These are phyloP conservation scores for Aspergillus chevalieri DNA, from an alignment of 2,329 filamentous ascomycete genomes.

Conservation along the genomic window DNA sequence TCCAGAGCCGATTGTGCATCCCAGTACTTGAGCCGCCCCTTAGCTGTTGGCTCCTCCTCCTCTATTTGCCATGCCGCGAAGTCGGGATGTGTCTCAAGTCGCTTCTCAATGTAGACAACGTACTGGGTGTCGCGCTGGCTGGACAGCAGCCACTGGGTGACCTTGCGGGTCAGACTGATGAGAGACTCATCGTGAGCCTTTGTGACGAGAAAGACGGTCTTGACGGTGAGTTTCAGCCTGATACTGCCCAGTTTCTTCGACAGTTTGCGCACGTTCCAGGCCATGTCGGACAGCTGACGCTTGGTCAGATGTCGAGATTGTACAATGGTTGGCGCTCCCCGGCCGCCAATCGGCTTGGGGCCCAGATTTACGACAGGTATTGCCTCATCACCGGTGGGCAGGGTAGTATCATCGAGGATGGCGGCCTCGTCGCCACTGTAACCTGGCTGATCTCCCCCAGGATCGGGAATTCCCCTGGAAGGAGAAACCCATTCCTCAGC, in stretches of 20 bases:
- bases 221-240: constrained; percentile 72
- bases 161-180: constrained; percentile 67
- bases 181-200: constrained; percentile 85
- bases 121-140: constrained; percentile 62
- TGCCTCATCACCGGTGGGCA: constrained; percentile 12
- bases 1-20: constrained; percentile 68
- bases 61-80: constrained; percentile 70
- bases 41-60: constrained; percentile 51
- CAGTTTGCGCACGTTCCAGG: constrained; percentile 86
- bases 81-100: constrained; percentile 60
- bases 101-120: constrained; percentile 75
- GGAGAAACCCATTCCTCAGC: constrained; percentile 28
- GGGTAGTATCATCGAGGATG: constrained; percentile 14
- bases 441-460: constrained; percentile 13
- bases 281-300: constrained; percentile 93
- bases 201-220: constrained; percentile 78
- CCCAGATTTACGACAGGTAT: constrained; percentile 21
- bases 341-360: constrained; percentile 9
- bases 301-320: constrained; percentile 81
- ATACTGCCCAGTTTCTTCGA: constrained; percentile 80
- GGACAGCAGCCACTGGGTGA: constrained; percentile 74
- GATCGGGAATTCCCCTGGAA: constrained; percentile 1
- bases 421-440: constrained; percentile 11
- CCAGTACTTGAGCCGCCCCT: constrained; percentile 71
- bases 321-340: constrained; percentile 36